Evolutionary conservation across 2,329 filamentous ascomycete species (phyloP), one percentile per base, ranked within the genome.

Genomic region (Phialemonium atrogriseum): DNA sequence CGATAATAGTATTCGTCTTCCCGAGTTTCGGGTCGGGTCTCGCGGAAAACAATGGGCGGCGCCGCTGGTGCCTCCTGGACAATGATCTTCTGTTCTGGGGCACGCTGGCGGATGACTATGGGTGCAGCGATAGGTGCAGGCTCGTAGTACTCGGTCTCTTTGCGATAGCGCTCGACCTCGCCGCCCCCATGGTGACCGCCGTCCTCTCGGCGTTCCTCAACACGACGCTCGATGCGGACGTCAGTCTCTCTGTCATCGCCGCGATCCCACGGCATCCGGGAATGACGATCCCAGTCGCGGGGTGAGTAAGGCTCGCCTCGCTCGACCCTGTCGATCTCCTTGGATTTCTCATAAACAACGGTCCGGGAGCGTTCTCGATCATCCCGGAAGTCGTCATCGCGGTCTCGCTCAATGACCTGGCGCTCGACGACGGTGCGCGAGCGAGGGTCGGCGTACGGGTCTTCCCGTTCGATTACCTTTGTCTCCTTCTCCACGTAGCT

Each of bases 81-180:
- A 40, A 77, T 72, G 43, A 77, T 75, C 47, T 69, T 68, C 47
- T 77, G 73, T 47, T 77, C 70, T 3, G 64, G 60, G 1, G 65
- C 61, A 30, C 65, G 62, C 44, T 72, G 67, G 31, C 71, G 70
- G 40, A 77, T 73, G 33, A 77, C 60, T 37, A 77, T 65, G 5
- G 71, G 71, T 3, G 62, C 49, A 6, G 45, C 35, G 5, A 62
- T 62, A 8, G 63, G 54, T 10, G 68, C 58, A 4, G 66, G 66
- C 26, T 66, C 58, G 45, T 70, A 80, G 49, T 77, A 79, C 42
- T 80, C 75, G 3, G 71, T 73, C 49, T 80, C 74, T 50, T 68
- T 70, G 45, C 68, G 68, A 46, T 74, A 76, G 47, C 64, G 66
- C 49, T 79, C 74, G 24, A 77, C 46, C 12, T 77, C 69, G 34